Base-by-base conservation (phyloP, 768 basidiomycete species). In the Lactarius pseudohatsudake region DNA sequence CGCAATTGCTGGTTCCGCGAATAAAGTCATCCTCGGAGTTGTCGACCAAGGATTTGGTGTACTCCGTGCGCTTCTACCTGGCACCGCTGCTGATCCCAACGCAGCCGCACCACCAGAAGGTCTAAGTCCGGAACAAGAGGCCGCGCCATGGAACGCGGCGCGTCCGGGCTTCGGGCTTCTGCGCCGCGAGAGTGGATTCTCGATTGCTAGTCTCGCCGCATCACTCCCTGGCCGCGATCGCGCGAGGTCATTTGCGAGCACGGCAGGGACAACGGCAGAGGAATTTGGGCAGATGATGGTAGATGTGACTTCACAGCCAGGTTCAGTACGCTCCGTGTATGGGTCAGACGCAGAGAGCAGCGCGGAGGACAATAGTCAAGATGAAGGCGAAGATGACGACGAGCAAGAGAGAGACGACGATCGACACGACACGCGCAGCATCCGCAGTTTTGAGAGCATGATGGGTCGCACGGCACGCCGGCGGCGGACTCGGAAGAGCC, bases 31-130 rank as follows among this genome's bases (percentile, higher is more conserved):
- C 60, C 87, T 83, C 6, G 94, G 92, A 28, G 94, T 97, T 61
- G 90, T 96, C 57, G 94, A 96, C 74, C 86, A 92, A 0, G 92
- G 91, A 2, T 94, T 96, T 76, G 91, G 92, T 20, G 91, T 94
- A 69, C 80, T 97, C 18, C 84, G 92, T 20, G 88, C 92, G 4
- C 79, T 95, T 53, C 81, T 96, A 61, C 93, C 84, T 0, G 80
- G 80, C 13, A 74, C 76, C 30, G 69, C 75, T 2, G 68, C 75
- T 59, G 70, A 74, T 62, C 59, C 71, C 68, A 69, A 68, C n/a
- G 70, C 72, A 22, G 15, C 66, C 11, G 32, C 62, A 34, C 28
- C 58, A 34, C 28, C 63, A 15, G 68, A 56, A 11, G 55, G 59
- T 15, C 38, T 38, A 22, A 59, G 30, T 22, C 4, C 53, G 20